These are phyloP conservation scores for Salinomyces thailandicus DNA, from an alignment of 2,329 filamentous ascomycete species.

Conservation along the genomic window DNA sequence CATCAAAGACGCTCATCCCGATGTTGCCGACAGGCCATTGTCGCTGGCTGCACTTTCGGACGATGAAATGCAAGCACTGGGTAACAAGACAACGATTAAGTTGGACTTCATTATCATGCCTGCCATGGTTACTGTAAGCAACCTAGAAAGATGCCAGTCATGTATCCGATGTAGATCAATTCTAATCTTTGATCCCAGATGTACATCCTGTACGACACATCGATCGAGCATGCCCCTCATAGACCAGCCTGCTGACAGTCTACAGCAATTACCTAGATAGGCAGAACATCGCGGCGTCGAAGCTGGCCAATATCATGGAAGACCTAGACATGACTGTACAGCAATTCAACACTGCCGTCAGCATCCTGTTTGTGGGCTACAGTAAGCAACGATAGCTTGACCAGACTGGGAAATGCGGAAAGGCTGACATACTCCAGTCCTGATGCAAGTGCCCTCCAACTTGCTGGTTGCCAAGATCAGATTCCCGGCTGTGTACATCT, in stretches of 20 bases:
- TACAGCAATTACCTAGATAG: constrained; percentile 4
- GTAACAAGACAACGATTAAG: constrained; percentile 13
- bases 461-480: constrained; percentile 27
- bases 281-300: constrained; percentile 20
- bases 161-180: no score
- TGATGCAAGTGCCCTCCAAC: constrained; percentile 30
- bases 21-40: constrained; percentile 6
- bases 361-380: constrained; percentile 34
- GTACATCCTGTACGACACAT: not conserved
- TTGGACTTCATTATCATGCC: constrained; percentile 19
- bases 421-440: constrained; percentile 8
- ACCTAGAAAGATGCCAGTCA: no score
- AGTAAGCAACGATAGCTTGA: constrained; percentile 6
- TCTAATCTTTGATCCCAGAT: no score
- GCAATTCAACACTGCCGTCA: constrained; percentile 35
- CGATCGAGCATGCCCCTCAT: not conserved
- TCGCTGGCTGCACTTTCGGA: constrained; percentile 8
- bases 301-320: constrained; percentile 15
- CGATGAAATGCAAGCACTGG: constrained; percentile 12
- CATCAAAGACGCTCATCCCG: constrained; percentile 1
- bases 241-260: no score
- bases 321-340: constrained; percentile 35
- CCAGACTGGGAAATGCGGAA: not conserved
- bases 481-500: constrained; percentile 26
- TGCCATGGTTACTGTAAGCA: constrained; percentile 13